These are phyloP conservation scores for Panaeolus papilionaceus DNA, from an alignment of 768 basidiomycete species.

Conservation along the genomic window DNA sequence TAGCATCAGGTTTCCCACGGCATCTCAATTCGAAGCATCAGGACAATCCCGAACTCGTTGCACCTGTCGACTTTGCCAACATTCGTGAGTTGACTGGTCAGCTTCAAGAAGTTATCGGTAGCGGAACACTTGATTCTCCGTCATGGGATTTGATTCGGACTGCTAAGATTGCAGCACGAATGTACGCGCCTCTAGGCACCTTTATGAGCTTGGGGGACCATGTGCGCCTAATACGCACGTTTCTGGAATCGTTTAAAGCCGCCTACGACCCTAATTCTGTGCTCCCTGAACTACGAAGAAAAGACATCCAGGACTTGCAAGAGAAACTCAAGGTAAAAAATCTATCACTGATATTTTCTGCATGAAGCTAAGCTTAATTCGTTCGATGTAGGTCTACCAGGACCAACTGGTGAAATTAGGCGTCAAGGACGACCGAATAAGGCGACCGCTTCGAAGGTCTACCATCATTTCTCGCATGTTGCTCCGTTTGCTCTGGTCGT, in stretches of 20 bases:
- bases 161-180: constrained; percentile 77
- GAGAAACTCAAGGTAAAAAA: constrained; percentile 64
- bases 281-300: constrained; percentile 29
- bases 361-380: not conserved
- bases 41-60: constrained; percentile 75
- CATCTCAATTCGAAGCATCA: constrained; percentile 29
- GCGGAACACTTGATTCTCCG: constrained; percentile 84
- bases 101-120: constrained; percentile 73
- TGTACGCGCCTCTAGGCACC: constrained; percentile 91
- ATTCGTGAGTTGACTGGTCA: constrained; percentile 66
- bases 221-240: constrained; percentile 75
- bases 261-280: constrained; percentile 32
- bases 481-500: constrained; percentile 68
- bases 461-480: constrained; percentile 68
- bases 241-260: constrained; percentile 77
- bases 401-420: constrained; percentile 69
- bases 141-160: constrained; percentile 81
- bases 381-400: constrained; percentile 65
- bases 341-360: not conserved
- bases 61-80: constrained; percentile 65
- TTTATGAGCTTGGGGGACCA: constrained; percentile 85
- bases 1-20: not conserved
- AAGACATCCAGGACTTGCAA: constrained; percentile 42
- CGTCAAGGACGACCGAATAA: constrained; percentile 87
- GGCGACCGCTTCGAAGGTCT: constrained; percentile 60